Percentiles rank a stretch among this genome's conserved stretches.
Evolutionary conservation across 257 asterid species (phyloP).

Genomic region (Nicotiana otophora): DNA sequence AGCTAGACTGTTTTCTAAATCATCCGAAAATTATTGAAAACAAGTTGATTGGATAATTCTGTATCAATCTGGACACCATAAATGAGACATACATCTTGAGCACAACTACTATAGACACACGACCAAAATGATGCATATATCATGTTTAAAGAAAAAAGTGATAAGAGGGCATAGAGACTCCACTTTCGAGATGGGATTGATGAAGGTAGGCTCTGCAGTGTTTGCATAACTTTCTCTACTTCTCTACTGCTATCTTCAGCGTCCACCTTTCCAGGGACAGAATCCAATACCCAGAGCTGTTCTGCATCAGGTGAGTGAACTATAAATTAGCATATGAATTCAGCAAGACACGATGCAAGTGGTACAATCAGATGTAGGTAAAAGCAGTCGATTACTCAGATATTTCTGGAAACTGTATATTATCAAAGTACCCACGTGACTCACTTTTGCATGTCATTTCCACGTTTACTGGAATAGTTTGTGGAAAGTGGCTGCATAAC

Average conservation of each 20-base stretch:
- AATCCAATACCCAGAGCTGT: constrained; percentile 93
- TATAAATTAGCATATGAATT: background rate
- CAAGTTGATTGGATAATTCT: background rate
- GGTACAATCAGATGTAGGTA: background rate
- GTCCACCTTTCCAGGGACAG: constrained; percentile 77
- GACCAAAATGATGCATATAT: background rate
- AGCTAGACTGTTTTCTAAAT: background rate
- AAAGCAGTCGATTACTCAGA: background rate
- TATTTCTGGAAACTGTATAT: background rate
- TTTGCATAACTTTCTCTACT: constrained; percentile 77
- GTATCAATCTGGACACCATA: background rate
- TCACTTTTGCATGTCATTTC: background rate
- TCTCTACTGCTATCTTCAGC: constrained; percentile 60
- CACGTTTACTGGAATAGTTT: background rate
- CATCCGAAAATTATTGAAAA: background rate
- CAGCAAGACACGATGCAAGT: background rate
- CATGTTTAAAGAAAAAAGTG: constrained; percentile 2
- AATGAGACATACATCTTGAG: background rate
- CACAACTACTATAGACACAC: background rate
- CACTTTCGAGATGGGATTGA: constrained; percentile 75
- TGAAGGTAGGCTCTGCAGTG: constrained; percentile 63
- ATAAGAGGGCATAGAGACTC: constrained; percentile 13
- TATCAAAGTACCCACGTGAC: background rate
- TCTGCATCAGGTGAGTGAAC: constrained; percentile 43
- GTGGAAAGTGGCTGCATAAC: background rate